Evolutionary conservation across 2,329 filamentous ascomycete species (phyloP).

Genomic region (Xylariaceae sp.): DNA sequence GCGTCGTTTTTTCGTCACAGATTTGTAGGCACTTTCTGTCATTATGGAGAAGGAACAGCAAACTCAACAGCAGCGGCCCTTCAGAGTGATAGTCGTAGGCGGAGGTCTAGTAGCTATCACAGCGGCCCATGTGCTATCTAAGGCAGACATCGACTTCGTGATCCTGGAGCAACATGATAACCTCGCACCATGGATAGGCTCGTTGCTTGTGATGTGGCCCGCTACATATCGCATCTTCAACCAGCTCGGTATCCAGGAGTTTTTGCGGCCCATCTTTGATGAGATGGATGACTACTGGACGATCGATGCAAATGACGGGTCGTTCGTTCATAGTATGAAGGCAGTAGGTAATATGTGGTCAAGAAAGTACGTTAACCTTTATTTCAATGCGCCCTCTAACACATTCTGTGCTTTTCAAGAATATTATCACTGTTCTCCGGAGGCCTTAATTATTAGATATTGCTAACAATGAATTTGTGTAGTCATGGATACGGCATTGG

Average conservation of each 20-base stretch:
- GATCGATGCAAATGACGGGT: slow-evolving; percentile 23
- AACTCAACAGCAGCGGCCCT: slow-evolving; percentile 14
- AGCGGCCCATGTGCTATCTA: slow-evolving; percentile 33
- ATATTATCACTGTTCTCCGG: no score
- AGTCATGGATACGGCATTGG: slow-evolving; percentile 33
- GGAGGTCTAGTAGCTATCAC: slow-evolving; percentile 36
- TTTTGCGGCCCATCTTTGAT: slow-evolving; percentile 14
- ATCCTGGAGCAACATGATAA: slow-evolving; percentile 32
- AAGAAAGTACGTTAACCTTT: slow-evolving; percentile 27
- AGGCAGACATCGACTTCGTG: slow-evolving; percentile 36
- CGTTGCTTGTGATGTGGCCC: slow-evolving; percentile 33
- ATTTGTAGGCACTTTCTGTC: no score
- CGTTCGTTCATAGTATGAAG: slow-evolving; percentile 5
- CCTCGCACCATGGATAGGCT: slow-evolving; percentile 27
- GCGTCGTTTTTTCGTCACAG: no score
- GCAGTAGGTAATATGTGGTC: not conserved
- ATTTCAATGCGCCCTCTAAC: no score
- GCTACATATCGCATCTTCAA: slow-evolving; percentile 34
- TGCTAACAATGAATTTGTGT: not conserved
- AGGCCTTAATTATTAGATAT: no score
- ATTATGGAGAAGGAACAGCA: slow-evolving; percentile 2
- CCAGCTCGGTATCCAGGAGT: slow-evolving; percentile 31
- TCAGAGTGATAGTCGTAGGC: slow-evolving; percentile 36
- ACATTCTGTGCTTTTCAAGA: no score
- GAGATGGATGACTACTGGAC: slow-evolving; percentile 5